A percentile compares a stretch with the other conserved stretches of the same genome.
These are phyloP conservation scores for Ganoderma sinense DNA, from an alignment of 1,284 basidiomycete species.

Conservation along the genomic window DNA sequence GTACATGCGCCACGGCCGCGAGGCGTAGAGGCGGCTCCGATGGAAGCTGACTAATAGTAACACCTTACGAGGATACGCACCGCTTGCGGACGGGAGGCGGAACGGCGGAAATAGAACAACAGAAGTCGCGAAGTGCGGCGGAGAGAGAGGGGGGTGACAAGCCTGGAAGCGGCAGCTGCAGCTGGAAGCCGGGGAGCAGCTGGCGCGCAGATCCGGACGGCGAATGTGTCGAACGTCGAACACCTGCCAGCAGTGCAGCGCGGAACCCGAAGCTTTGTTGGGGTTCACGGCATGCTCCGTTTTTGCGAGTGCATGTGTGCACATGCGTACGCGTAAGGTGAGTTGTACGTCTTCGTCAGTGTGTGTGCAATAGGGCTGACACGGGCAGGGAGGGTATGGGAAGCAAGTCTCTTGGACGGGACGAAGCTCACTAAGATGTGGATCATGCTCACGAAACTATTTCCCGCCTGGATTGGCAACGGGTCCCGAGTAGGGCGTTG, in stretches of 20 bases:
- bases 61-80: not conserved
- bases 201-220: not conserved
- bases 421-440: not conserved
- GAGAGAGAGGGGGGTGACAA: not conserved
- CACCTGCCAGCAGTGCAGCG: not conserved
- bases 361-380: not conserved
- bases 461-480: not conserved
- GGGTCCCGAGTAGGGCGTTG: not conserved
- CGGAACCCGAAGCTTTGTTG: not conserved
- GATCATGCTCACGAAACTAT: not conserved
- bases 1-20: not conserved
- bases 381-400: not conserved
- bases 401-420: not conserved
- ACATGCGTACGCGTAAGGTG: too few relatives aligned
- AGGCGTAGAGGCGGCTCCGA: not conserved
- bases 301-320: not conserved
- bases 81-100: not conserved
- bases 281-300: not conserved
- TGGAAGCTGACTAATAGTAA: not conserved
- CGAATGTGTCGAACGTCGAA: not conserved
- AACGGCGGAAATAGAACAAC: not conserved
- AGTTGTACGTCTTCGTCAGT: not conserved
- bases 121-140: not conserved
- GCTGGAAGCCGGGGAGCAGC: not conserved
- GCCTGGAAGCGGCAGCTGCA: too few relatives aligned